Evolutionary conservation across 2,329 filamentous ascomycete genomes (phyloP), one percentile per base, ranked within the genome.

Genomic region (Fusarium papillatum): DNA sequence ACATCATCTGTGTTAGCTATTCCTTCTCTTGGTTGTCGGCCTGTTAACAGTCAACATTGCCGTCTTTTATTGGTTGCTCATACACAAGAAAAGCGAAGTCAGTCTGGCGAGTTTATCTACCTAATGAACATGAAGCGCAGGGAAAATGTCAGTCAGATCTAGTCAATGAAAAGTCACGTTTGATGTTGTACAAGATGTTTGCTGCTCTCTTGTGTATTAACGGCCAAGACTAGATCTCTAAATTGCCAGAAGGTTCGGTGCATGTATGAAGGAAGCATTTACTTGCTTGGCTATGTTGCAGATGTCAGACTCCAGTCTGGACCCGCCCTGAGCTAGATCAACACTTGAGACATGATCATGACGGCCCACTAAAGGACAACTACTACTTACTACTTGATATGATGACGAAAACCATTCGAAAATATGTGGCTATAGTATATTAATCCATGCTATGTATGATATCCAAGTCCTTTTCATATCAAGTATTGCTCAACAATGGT

Each of bases 41-140:
- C 26, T 29, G 60, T 64, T 29, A 19, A 57, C 61, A 43, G 26
- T 68, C 11, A 39, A 61, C 55, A 50, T 31, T 29, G 39, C 11
- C 24, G 53, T 61, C 68, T 67, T 36, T 59, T 50, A 57, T 48
- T 17, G 14, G 17, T 22, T 41, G 17, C 36, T 66, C 34, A 34
- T 66, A 24, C 22, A 29, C n/a, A 60, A 63, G 62, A 75, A 73
- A 70, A 70, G 70, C 63, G 64, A 59, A 8, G 50, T 71, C 38
- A 41, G n/a, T 29, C 41, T 55, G 63, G 16, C 38, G 46, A 39
- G 63, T 61, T 69, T 48, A 34, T 66, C 36, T 48, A 34, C 63
- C 36, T 62, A n/a, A 60, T 61, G 48, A 55, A 29, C 39, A 64
- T n/a, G 22, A 31, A 36, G 19, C 24, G 43, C 53, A 55, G 34